Evolutionary conservation across 495 filamentous ascomycete genomes (phyloP), one percentile per base, ranked within the genome.

Genomic region (Emericellopsis terricola): DNA sequence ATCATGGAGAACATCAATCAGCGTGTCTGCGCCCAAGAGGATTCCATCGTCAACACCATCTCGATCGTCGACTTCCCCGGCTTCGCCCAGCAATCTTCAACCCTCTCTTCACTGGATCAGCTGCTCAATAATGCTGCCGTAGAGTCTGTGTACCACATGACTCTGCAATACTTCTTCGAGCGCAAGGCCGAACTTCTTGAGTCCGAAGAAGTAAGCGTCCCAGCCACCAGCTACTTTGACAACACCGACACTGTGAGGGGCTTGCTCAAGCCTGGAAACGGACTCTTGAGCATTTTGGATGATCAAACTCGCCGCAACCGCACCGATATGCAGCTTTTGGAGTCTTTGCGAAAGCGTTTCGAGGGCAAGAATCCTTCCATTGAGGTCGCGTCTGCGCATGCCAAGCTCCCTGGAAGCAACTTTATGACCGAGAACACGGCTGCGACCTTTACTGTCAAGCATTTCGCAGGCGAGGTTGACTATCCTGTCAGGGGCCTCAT

Each of bases 381-480:
- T 39, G 57, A 66, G 8, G 81, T 89, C 1, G 73, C 73, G 19
- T 67, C 64, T 20, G 54, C 76, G 2, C 78, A 69, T 1, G 65
- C 78, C 10, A 71, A 69, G 38, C 57, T 81, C 31, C 76, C 78
- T 3, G 79, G 81, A 29, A 80, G 73, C 55, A 84, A 86, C 43
- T 87, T 87, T 54, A 56, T 72, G n/a, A 79, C 85, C 1, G 69
- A 78, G 37, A 82, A 80, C 43, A 65, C 70, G 2, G 64, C 73
- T 0, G 76, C 83, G 7, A 70, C 71, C 11, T 94, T 94, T 52
- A 84, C 83, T 1, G 73, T 97, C 38, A 85, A 79, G 46, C 89
- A 97, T 55, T 97, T 85, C 49, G 86, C 86, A 29, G 89, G 86
- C 17, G 87, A 94, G 51, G 79, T 96, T n/a, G 89, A 97, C 36